phyloP scores from a whole-genome alignment of 2,329 filamentous ascomycete species.

The Hymenoscyphus repandus region DNA sequence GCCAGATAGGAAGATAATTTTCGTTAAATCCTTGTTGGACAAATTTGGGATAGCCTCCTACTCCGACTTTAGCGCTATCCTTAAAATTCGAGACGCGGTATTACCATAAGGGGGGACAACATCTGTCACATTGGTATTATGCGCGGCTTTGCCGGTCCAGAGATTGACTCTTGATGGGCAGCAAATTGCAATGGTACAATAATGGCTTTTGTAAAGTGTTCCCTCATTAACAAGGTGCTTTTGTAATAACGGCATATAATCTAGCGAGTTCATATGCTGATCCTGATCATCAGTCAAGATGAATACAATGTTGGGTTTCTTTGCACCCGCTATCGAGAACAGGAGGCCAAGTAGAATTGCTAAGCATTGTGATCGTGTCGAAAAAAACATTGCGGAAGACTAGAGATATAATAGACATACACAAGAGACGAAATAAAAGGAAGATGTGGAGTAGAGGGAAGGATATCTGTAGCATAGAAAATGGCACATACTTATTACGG shows the following conservation, averaged over 20 bases:
- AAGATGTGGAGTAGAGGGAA: too few species aligned
- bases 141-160: slow-evolving; percentile 54
- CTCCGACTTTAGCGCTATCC: neutral
- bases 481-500: too few species aligned
- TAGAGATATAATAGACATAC: too few species aligned
- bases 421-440: too few species aligned
- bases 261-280: slow-evolving; percentile 49
- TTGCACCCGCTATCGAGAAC: slow-evolving; percentile 25
- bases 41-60: slow-evolving; percentile 59
- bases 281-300: slow-evolving; percentile 62
- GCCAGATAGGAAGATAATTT: slow-evolving; percentile 63
- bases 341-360: neutral
- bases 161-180: slow-evolving; percentile 56
- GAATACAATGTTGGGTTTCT: slow-evolving; percentile 51
- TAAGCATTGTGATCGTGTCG: too few species aligned
- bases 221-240: slow-evolving; percentile 49
- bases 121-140: slow-evolving; percentile 56
- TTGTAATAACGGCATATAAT: slow-evolving; percentile 49
- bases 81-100: neutral
- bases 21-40: slow-evolving; percentile 58
- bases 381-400: too few species aligned
- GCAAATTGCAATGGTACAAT: slow-evolving; percentile 54
- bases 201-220: slow-evolving; percentile 50
- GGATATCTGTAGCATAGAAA: too few species aligned
- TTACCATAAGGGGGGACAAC: slow-evolving; percentile 42